phyloP scores from a whole-genome alignment of 164 flowering plant species.

The Dillenia turbinata region DNA sequence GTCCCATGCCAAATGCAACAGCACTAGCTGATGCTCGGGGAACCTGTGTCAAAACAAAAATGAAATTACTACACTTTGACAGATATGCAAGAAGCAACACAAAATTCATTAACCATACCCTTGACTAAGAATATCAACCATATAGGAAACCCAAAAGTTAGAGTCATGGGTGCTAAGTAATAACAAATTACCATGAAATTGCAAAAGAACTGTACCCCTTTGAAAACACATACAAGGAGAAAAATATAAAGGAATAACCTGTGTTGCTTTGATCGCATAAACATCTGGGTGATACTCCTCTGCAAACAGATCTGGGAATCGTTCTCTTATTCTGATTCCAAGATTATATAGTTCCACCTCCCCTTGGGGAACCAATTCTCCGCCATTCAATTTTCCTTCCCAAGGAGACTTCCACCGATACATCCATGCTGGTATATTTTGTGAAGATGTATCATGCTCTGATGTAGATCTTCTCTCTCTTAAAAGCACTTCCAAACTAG shows the following conservation, averaged over 20 bases:
- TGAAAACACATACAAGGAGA: neutral
- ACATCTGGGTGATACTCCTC: conserved; percentile 86
- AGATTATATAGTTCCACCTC: conserved; percentile 84
- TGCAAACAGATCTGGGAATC: conserved; percentile 51
- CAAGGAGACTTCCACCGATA: conserved; percentile 88
- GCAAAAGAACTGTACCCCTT: too few species aligned
- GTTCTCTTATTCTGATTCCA: conserved; percentile 61
- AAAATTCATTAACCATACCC: too few species aligned
- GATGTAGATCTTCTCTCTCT: conserved; percentile 32
- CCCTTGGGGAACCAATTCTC: conserved; percentile 67
- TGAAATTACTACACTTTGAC: neutral
- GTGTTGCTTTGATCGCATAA: conserved; percentile 70
- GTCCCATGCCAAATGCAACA: conserved; percentile 97
- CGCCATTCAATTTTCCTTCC: conserved; percentile 80
- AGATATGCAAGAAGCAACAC: too few species aligned
- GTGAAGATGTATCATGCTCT: conserved; percentile 21
- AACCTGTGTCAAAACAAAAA: conserved; percentile 38
- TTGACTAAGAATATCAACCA: too few species aligned
- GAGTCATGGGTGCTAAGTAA: too few species aligned
- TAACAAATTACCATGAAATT: too few species aligned
- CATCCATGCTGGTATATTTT: conserved; percentile 72
- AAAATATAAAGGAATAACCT: conserved; percentile 35
- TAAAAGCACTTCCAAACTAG: conserved; percentile 46
- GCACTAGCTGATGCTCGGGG: conserved; percentile 99
- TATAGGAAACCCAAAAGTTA: too few species aligned